Evolutionary conservation across 1,139 yeast species (phyloP).

Genomic region (Yamadazyma membranifaciens): DNA sequence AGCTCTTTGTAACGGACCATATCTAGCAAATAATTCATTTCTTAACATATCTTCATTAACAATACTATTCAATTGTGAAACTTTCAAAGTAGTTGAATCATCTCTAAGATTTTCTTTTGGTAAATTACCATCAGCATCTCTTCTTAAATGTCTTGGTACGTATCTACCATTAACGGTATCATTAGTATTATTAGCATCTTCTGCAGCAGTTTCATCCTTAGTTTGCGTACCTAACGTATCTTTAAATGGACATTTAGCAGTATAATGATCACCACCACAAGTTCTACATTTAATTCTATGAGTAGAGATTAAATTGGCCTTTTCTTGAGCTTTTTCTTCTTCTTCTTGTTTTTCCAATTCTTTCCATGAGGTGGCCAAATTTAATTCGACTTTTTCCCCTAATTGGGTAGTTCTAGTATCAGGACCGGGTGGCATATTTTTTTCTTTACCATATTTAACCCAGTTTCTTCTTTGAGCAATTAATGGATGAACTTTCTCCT

Average conservation of each 20-base stretch:
- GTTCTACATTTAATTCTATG: slow-evolving; percentile 74
- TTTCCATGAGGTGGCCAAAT: slow-evolving; percentile 72
- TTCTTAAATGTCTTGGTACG: slow-evolving; percentile 79
- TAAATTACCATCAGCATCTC: slow-evolving; percentile 56
- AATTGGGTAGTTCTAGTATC: slow-evolving; percentile 85
- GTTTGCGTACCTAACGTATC: slow-evolving; percentile 62
- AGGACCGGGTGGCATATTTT: slow-evolving; percentile 77
- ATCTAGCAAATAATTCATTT: slow-evolving; percentile 65
- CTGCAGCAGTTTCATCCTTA: slow-evolving; percentile 24
- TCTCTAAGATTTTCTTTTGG: slow-evolving; percentile 59
- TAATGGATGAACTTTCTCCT: slow-evolving; percentile 76
- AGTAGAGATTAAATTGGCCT: slow-evolving; percentile 45
- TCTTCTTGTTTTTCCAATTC: slow-evolving; percentile 58
- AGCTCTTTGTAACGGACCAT: slow-evolving; percentile 77
- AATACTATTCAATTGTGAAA: slow-evolving; percentile 85
- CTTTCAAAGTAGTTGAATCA: slow-evolving; percentile 85
- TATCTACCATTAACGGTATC: slow-evolving; percentile 36
- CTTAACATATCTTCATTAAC: slow-evolving; percentile 84
- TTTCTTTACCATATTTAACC: slow-evolving; percentile 83
- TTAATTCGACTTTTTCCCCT: slow-evolving; percentile 76
- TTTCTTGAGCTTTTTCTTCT: slow-evolving; percentile 56
- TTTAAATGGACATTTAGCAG: slow-evolving; percentile 94
- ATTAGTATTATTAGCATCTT: slow-evolving; percentile 25
- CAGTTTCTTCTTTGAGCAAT: slow-evolving; percentile 74
- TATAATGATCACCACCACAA: slow-evolving; percentile 94